Base-by-base conservation (phyloP, 345 rosid genomes). In the Hirschfeldia incana region DNA sequence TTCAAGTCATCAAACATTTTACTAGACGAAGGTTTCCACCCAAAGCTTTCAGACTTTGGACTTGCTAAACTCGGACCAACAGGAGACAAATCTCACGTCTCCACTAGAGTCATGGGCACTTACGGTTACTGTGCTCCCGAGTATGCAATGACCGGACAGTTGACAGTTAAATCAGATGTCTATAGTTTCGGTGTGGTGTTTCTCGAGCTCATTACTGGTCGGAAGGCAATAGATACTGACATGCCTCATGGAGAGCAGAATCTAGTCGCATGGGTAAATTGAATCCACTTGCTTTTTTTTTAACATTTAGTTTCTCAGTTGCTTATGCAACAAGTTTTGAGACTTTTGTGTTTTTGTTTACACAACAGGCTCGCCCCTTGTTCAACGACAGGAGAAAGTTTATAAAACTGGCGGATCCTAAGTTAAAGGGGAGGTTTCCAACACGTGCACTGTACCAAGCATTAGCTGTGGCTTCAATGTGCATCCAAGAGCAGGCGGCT, bases 91-190 rank as follows among this genome's bases (percentile, higher is more conserved):
- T 95, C 99, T 5, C 99, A 93, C 76, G 98, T 95, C 78, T 95
- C 99, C 73, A 95, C 99, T 67, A 88, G 99, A 83, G 99, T 96
- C 53, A 96, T 93, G 99, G 99, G 98, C 21, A 96, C 99, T 27
- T 96, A 96, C 67, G 99, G 99, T 33, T 93, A 96, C 67, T 96
- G 99, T 86, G 99, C 99, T 80, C 99, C 98, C 0, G 98, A 96
- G 81, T 96, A 96, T 60, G 98, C 99, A 81, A 96, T 96, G 99
- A 96, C 99, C 2, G 99, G 99, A 42, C 99, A 95, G 60, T 84
- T 95, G 73, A 95, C 99, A 0, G 97, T 93, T 29, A 95, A 95
- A 78, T 95, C 98, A 65, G 98, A 95, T 51, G 98, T 93, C 8
- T 95, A 95, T 70, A 93, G 99, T 81, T 95, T 95, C 28, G 99